phyloP scores from a whole-genome alignment of 345 rosid genomes.

The Linum trigynum region DNA sequence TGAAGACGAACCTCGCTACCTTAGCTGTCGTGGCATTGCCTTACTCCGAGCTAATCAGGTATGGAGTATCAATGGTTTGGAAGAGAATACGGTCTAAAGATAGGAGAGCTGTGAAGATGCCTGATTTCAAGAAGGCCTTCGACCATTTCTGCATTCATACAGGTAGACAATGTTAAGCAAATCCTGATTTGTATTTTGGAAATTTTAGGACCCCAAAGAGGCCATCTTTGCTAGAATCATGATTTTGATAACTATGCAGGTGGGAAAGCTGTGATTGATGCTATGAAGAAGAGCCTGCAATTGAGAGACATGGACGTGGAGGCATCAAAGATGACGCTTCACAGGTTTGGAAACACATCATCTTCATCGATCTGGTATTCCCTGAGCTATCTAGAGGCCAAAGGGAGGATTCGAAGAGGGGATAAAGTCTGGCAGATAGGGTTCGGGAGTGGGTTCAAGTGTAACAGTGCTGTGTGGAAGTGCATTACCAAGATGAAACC shows the following conservation, averaged over 20 bases:
- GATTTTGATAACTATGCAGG: neutral
- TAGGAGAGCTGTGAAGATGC: constrained; percentile 32
- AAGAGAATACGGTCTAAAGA: neutral
- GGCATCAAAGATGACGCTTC: constrained; percentile 78
- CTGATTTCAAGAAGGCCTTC: constrained; percentile 78
- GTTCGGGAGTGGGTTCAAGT: constrained; percentile 91
- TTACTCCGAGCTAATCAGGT: constrained; percentile 10
- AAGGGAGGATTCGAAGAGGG: constrained; percentile 66
- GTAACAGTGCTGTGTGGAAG: constrained; percentile 89
- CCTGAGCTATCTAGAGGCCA: constrained; percentile 60
- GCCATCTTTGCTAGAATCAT: no score
- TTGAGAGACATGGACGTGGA: constrained; percentile 64
- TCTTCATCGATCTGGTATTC: constrained; percentile 87
- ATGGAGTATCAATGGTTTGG: neutral
- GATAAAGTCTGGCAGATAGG: constrained; percentile 78
- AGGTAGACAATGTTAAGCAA: constrained; percentile 16
- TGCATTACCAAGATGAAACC: constrained; percentile 57
- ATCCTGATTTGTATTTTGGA: no score
- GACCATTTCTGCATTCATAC: constrained; percentile 95
- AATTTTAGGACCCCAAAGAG: no score
- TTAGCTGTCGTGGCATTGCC: constrained; percentile 6
- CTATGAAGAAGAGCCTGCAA: constrained; percentile 66
- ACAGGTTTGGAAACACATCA: constrained; percentile 84
- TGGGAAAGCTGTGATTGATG: constrained; percentile 82
- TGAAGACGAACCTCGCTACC: constrained; percentile 12